Conservation (phyloP, 176 grass and related monocot genomes). For the Triticum dicoccoides region DNA sequence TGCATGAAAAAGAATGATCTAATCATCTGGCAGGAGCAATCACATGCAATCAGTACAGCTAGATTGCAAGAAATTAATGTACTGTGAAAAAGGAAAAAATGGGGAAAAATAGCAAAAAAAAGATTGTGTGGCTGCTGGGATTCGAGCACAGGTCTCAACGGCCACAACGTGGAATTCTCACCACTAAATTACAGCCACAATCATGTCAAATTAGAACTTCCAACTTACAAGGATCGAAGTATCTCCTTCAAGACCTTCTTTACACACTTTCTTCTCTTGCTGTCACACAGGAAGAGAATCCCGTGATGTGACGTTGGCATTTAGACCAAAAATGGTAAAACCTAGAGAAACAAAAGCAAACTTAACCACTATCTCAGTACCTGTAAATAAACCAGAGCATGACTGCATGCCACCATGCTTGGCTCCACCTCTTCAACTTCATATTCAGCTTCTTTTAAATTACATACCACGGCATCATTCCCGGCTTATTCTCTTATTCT, state of each 20-base stretch:
- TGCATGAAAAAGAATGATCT: no score
- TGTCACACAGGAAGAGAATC: no score
- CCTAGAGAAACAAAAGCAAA: no score
- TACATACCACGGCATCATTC: no score
- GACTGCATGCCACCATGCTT: no score
- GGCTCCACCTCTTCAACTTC: no score
- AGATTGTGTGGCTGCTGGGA: constrained; percentile 18
- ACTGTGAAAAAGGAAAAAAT: neutral
- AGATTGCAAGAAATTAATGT: neutral
- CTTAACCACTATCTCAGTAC: no score
- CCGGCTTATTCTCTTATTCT: no score
- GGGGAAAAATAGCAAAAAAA: neutral
- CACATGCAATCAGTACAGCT: no score
- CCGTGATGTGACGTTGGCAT: neutral
- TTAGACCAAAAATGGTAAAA: neutral
- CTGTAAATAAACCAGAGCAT: no score
- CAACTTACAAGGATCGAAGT: neutral
- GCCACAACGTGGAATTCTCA: constrained; percentile 95
- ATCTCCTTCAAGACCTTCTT: neutral
- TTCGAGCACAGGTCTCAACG: constrained; percentile 70
- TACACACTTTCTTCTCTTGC: neutral
- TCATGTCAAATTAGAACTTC: rapidly evolving
- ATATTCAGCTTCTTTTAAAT: no score
- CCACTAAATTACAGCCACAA: constrained; percentile 89
- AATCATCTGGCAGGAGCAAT: no score